A percentile compares a stretch with the other conserved stretches of the same genome.
phyloP scores from a whole-genome alignment of 805 yeast species.

The Priceomyces haplophilus region DNA sequence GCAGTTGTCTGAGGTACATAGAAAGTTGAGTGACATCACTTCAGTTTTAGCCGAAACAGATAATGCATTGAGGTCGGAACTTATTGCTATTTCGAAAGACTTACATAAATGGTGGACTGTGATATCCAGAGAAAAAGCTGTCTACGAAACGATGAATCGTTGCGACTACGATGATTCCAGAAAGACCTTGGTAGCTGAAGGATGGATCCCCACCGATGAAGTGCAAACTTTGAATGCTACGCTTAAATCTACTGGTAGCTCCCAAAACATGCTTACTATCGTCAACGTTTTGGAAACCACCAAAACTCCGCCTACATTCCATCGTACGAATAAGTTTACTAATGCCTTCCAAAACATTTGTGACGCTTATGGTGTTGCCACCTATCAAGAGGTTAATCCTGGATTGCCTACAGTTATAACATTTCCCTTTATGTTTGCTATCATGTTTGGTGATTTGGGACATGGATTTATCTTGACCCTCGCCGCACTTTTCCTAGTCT shows the following conservation, averaged over 20 bases:
- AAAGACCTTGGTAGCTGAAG: slow-evolving; percentile 88
- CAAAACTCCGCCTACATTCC: slow-evolving; percentile 90
- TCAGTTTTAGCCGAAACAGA: slow-evolving; percentile 40
- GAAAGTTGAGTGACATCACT: slow-evolving; percentile 31
- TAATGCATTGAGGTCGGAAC: slow-evolving; percentile 70
- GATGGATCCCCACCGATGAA: slow-evolving; percentile 90
- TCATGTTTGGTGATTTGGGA: slow-evolving; percentile 98
- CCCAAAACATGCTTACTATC: slow-evolving; percentile 48
- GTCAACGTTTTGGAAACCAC: slow-evolving; percentile 64
- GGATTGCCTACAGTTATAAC: slow-evolving; percentile 93
- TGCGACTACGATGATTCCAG: slow-evolving; percentile 82
- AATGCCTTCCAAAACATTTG: slow-evolving; percentile 89
- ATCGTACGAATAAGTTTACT: slow-evolving; percentile 92
- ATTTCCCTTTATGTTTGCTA: slow-evolving; percentile 97
- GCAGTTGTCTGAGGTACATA: slow-evolving; percentile 26
- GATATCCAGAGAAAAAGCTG: slow-evolving; percentile 73
- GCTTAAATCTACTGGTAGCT: slow-evolving; percentile 60
- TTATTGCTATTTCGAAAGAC: slow-evolving; percentile 72
- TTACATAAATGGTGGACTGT: slow-evolving; percentile 66
- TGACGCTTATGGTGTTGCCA: slow-evolving; percentile 93
- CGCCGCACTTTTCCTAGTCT: slow-evolving; percentile 68
- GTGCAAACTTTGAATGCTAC: slow-evolving; percentile 62
- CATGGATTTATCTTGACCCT: slow-evolving; percentile 84
- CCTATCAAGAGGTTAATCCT: slow-evolving; percentile 93
- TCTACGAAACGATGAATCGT: slow-evolving; percentile 72